Evolutionary conservation across 1,284 basidiomycete species (phyloP).

Genomic region (Porogramme epimiltina): DNA sequence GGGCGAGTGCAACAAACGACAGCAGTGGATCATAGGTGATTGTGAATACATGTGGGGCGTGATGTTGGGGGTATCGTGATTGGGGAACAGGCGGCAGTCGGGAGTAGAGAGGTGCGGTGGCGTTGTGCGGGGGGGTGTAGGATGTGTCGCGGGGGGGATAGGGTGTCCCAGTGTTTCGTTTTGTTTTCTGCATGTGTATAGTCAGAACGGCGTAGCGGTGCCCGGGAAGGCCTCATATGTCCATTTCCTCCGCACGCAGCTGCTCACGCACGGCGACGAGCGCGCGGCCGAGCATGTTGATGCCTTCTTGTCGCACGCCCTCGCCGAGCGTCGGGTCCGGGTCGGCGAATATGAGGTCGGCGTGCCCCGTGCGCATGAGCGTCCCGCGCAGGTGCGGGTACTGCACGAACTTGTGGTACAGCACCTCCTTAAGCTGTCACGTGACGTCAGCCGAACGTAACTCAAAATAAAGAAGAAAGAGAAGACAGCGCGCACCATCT

Average conservation of each 20-base stretch:
- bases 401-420: conserved; percentile 64
- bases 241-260: conserved; percentile 36
- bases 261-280: conserved; percentile 53
- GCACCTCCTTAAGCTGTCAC: conserved; percentile 61
- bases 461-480: background rate
- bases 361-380: conserved; percentile 49
- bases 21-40: too few relatives aligned
- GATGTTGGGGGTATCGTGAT: too few relatives aligned
- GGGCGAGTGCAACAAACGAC: too few relatives aligned
- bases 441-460: background rate
- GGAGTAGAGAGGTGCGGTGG: too few relatives aligned
- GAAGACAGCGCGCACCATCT: conserved; percentile 40
- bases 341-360: conserved; percentile 52
- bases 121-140: too few relatives aligned
- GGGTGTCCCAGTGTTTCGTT: background rate
- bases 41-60: too few relatives aligned
- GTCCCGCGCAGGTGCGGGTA: conserved; percentile 48
- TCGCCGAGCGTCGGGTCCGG: conserved; percentile 60
- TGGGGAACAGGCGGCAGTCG: too few relatives aligned
- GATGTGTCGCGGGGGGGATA: too few relatives aligned
- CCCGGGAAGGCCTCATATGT: conserved; percentile 4
- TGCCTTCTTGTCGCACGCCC: too few relatives aligned
- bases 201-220: background rate
- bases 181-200: background rate
- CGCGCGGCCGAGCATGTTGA: conserved; percentile 60